A percentile compares a stretch with the other conserved stretches of the same genome.
These are phyloP conservation scores for Choanephora cucurbitarum DNA, from an alignment of 371 early-diverging fungal species.

Conservation along the genomic window DNA sequence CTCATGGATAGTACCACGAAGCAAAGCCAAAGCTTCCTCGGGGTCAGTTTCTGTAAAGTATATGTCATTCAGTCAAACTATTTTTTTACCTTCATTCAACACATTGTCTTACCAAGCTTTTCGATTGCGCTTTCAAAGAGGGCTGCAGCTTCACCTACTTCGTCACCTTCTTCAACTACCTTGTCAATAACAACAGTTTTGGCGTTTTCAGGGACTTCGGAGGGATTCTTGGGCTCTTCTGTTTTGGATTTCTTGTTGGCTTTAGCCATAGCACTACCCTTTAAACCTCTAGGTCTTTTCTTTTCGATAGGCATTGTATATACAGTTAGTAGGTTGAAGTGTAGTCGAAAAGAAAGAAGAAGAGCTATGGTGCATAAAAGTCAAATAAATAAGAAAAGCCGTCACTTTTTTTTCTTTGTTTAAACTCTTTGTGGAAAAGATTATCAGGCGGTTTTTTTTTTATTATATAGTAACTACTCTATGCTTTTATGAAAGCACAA, in stretches of 20 bases:
- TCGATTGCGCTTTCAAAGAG: conserved; percentile 46
- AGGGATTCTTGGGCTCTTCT: conserved; percentile 14
- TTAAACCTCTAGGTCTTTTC: conserved; percentile 54
- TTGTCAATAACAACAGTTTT: conserved; percentile 54
- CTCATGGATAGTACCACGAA: conserved; percentile 65
- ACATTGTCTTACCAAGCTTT: conserved; percentile 34
- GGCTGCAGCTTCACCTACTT: conserved; percentile 50
- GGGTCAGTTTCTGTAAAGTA: conserved; percentile 27
- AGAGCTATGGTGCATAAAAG: not conserved
- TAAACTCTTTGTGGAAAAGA: too few species aligned
- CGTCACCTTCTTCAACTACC: conserved; percentile 55
- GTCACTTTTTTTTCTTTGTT: too few species aligned
- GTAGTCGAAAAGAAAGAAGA: not conserved
- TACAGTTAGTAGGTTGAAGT: too few species aligned
- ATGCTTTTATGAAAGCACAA: too few species aligned
- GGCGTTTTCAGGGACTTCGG: conserved; percentile 37
- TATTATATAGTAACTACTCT: too few species aligned
- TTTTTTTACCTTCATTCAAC: not conserved
- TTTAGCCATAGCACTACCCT: conserved; percentile 35
- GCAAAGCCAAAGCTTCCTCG: conserved; percentile 35
- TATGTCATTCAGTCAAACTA: not conserved
- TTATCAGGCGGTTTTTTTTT: too few species aligned
- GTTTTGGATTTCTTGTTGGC: conserved; percentile 45
- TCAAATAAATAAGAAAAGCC: not conserved
- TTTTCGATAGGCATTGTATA: conserved; percentile 38